Conservation (phyloP, 441 rosid species). For the Aleurites moluccanus region DNA sequence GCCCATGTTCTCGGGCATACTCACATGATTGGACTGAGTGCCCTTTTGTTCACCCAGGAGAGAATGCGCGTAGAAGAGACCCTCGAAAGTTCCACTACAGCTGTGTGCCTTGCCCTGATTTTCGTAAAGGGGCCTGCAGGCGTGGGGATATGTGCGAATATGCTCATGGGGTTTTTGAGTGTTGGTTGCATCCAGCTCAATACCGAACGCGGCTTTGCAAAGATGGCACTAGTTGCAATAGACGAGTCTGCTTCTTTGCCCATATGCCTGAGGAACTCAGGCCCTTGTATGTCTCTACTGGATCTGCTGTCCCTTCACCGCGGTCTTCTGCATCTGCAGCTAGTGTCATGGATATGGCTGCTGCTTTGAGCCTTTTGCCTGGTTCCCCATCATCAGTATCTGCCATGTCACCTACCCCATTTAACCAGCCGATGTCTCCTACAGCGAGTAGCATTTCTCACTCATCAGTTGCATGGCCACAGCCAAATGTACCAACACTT, state of each 20-base stretch:
- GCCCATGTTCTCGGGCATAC: conserved; percentile 61
- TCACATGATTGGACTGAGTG: conserved; percentile 73
- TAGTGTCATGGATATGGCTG: conserved; percentile 59
- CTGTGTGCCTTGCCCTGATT: conserved; percentile 69
- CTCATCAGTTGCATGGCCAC: conserved; percentile 45
- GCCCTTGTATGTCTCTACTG: conserved; percentile 50
- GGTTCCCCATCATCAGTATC: conserved; percentile 50
- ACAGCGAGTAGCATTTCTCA: conserved; percentile 32
- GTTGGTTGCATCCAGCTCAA: conserved; percentile 65
- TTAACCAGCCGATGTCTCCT: conserved; percentile 53
- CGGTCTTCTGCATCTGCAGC: conserved; percentile 43
- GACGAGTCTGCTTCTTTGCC: conserved; percentile 62
- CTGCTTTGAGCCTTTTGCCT: conserved; percentile 44
- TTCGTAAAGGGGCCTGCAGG: conserved; percentile 52
- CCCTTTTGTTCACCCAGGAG: conserved; percentile 66
- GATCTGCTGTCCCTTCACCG: conserved; percentile 53
- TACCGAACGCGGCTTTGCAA: conserved; percentile 63
- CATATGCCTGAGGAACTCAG: conserved; percentile 53
- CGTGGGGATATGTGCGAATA: conserved; percentile 63
- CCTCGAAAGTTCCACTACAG: conserved; percentile 60
- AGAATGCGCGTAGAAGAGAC: conserved; percentile 62
- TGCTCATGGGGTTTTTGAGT: conserved; percentile 63
- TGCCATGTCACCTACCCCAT: conserved; percentile 44
- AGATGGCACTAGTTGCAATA: conserved; percentile 54
- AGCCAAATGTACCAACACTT: conserved; percentile 54